Conservation (phyloP, 2,329 filamentous ascomycete species). For the Ustilaginoidea virens region DNA sequence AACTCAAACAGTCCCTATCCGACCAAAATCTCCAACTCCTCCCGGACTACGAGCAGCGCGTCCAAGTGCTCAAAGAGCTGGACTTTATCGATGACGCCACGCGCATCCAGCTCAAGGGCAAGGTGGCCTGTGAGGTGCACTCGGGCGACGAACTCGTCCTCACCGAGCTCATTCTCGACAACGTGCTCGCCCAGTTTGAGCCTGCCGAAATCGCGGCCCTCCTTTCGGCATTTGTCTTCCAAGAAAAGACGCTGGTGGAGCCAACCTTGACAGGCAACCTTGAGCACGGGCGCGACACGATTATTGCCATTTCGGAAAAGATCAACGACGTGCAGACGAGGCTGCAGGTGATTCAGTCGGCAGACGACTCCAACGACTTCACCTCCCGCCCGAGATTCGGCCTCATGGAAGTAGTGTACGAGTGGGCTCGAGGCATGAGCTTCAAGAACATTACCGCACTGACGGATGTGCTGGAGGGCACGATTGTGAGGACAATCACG, state of each 20-base stretch:
- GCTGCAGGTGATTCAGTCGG: conserved; percentile 81
- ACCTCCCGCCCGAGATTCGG: conserved; percentile 77
- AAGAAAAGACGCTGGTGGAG: conserved; percentile 78
- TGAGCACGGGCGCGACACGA: conserved; percentile 68
- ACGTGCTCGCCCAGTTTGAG: conserved; percentile 87
- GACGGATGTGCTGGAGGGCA: conserved; percentile 93
- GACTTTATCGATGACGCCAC: conserved; percentile 79
- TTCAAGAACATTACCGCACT: conserved; percentile 96
- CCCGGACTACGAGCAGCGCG: conserved; percentile 91
- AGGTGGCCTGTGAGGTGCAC: conserved; percentile 96
- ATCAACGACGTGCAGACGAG: conserved; percentile 80
- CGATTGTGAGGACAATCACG: conserved; percentile 90
- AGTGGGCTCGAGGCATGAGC: conserved; percentile 95
- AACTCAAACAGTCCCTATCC: conserved; percentile 77
- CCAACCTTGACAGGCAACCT: conserved; percentile 72
- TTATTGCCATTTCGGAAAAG: conserved; percentile 81
- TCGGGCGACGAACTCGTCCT: conserved; percentile 92
- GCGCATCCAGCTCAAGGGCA: conserved; percentile 90
- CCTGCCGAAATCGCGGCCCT: conserved; percentile 93
- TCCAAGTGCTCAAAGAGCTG: conserved; percentile 80
- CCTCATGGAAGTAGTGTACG: conserved; percentile 93
- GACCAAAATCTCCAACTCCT: conserved; percentile 92
- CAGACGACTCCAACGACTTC: conserved; percentile 88
- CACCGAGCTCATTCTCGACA: conserved; percentile 91
- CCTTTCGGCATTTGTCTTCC: conserved; percentile 89